Base-by-base conservation (phyloP, 306 rosid genomes). In the Mucuna pruriens region DNA sequence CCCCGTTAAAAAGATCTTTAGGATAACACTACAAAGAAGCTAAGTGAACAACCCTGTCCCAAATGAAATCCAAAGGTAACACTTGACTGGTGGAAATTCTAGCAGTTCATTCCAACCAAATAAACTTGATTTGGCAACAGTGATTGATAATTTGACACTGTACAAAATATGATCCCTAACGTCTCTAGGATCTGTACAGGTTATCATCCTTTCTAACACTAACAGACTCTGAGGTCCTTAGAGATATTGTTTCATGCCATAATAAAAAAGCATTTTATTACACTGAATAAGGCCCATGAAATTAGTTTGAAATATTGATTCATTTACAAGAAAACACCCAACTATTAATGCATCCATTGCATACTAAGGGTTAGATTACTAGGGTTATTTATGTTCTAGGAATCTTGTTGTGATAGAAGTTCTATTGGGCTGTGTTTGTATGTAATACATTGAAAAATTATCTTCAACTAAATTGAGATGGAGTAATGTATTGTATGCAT, bases 381-480 rank as follows among this genome's bases (percentile, higher is more conserved):
- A 57, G 54, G 68, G 25, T 38, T 57, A 38, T 74, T 74, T 61
- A 38, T 38, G 38, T 55, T 16, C 31, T 38, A 55, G 23, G 55
- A 20, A 31, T 38, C 23, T 19, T 74, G 68, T 74, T 20, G 38
- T 19, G 20, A 12, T 38, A 22, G 54, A 74, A 74, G 23, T 74
- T 15, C 4, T 15, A 54, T 20, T 38, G 36, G 67, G 6, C 5
- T 54, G 54, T 40, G 49, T 10, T 74, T 55, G 66, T 36, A 54
- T 39, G 0, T 44, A 15, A 69, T 23, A 10, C 29, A 31, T 71
- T 48, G 13, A 68, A 33, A 61, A 34, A 61, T 72, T 60, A 62
- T 62, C 34, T 40, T 26, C 26, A 74, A 55, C 60, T 64, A 67
- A 68, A 65, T 38, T 64, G 38, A 52, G 58, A 67, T 61, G 83